Percentiles rank a stretch among this genome's conserved stretches.
Evolutionary conservation across 2,329 filamentous ascomycete species (phyloP).

Genomic region (Cordyceps militaris): DNA sequence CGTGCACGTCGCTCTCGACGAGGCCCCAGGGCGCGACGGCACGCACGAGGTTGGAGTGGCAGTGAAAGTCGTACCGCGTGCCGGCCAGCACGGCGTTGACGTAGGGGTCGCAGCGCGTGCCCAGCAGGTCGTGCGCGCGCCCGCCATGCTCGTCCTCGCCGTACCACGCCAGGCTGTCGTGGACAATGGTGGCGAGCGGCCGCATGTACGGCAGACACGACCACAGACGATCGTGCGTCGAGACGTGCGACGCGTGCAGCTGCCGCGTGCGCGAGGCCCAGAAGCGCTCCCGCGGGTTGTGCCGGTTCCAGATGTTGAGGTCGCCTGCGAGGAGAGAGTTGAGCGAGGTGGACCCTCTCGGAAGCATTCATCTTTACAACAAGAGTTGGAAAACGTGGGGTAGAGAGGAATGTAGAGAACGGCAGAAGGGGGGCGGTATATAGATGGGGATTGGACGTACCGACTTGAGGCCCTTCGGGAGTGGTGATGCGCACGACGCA

Average conservation of each 20-base stretch:
- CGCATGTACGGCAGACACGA: conserved; percentile 65
- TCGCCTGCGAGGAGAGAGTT: conserved; percentile 53
- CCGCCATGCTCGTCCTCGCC: conserved; percentile 57
- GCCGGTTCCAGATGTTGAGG: conserved; percentile 71
- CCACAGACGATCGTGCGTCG: conserved; percentile 68
- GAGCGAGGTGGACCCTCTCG: too few species aligned
- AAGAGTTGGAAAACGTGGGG: background rate
- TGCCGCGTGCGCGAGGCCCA: conserved; percentile 77
- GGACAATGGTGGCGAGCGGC: conserved; percentile 17
- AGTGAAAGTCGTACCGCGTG: conserved; percentile 75
- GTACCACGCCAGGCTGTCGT: conserved; percentile 32
- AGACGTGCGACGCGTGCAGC: conserved; percentile 69
- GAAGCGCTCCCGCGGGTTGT: conserved; percentile 73
- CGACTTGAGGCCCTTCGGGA: conserved; percentile 69
- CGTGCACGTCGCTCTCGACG: conserved; percentile 68
- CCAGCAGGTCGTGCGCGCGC: conserved; percentile 69
- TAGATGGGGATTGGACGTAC: conserved; percentile 22
- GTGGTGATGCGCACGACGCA: conserved; percentile 67
- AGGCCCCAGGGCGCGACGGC: conserved; percentile 63
- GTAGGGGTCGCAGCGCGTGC: conserved; percentile 79
- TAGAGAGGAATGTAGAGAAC: too few species aligned
- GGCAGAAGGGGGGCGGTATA: background rate
- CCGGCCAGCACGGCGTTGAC: conserved; percentile 67
- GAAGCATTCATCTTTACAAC: too few species aligned
- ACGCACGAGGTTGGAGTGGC: conserved; percentile 72